These are phyloP conservation scores for Lipomyces anomalus DNA, from an alignment of 805 yeast species.

Conservation along the genomic window DNA sequence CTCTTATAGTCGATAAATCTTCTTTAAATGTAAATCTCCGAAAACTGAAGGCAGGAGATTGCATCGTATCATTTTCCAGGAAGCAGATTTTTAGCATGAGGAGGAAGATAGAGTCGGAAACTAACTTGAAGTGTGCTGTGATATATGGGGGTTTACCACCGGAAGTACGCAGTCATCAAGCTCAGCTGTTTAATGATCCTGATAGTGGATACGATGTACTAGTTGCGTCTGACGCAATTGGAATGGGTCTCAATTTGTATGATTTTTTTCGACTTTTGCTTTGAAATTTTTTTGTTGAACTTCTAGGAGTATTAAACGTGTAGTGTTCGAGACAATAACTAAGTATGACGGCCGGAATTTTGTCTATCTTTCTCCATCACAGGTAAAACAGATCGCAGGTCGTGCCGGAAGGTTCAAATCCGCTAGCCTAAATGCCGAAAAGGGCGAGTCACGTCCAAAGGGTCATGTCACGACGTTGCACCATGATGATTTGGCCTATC, in stretches of 20 bases:
- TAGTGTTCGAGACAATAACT: conserved; percentile 60
- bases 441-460: conserved; percentile 11
- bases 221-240: conserved; percentile 94
- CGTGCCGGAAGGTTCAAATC: conserved; percentile 75
- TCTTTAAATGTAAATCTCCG: conserved; percentile 33
- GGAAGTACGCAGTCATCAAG: conserved; percentile 83
- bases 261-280: too few relatives aligned
- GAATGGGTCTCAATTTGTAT: conserved; percentile 90
- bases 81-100: conserved; percentile 63
- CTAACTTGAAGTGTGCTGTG: conserved; percentile 70
- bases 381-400: conserved; percentile 89
- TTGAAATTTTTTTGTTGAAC: conserved; percentile 27
- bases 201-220: conserved; percentile 72
- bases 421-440: conserved; percentile 9
- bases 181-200: conserved; percentile 60
- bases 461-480: conserved; percentile 29
- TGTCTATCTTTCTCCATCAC: conserved; percentile 51
- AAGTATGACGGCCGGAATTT: conserved; percentile 66
- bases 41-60: conserved; percentile 65
- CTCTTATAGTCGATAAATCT: conserved; percentile 49
- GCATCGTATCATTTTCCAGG: conserved; percentile 83
- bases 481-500: conserved; percentile 27
- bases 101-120: conserved; percentile 57
- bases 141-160: conserved; percentile 96
- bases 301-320: conserved; percentile 73